Evolutionary conservation across 1,139 yeast species (phyloP), one percentile per base, ranked within the genome.

Genomic region (Suhomyces choctaworum): DNA sequence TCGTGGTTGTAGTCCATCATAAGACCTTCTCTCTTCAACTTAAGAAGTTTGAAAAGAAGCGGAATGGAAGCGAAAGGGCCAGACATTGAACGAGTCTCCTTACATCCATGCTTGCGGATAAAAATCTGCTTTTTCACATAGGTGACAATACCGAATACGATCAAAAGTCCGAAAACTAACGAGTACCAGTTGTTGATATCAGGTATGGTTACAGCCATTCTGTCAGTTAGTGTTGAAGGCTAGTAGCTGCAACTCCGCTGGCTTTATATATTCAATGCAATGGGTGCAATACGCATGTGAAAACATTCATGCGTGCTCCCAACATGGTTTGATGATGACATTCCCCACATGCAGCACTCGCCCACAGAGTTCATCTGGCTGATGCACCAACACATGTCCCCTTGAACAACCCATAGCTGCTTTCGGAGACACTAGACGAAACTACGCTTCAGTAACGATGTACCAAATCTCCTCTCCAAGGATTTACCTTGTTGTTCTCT

Each of bases 31-130:
- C 26, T 27, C 41, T 46, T 48, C 25, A 15, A 32, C 26, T 37
- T 39, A 26, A 48, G 42, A 28, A 44, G 25, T 1, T 30, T 11
- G 7, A 32, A 5, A 31, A 47, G 35, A 14, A 37, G 24, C 2
- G 41, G 36, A 19, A 48, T 17, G 11, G 40, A 28, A 13, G 23
- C 11, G 22, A 5, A 22, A 7, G 24, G 24, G 4, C 16, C 22
- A 7, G 7, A 8, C 7, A 3, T 8, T 3, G 6, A 13, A 13
- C 8, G 30, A 5, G 54, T 36, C 21, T 51, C 52, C 29, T 47
- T 41, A 32, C 60, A 54, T 2, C 60, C 59, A 38, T 52, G 51
- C 32, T 45, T 48, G 20, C 41, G 47, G 20, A 37, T 33, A 36
- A 50, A 51, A 8, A 32, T 13, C 24, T 27, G 33, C n/a, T 40